Evolutionary conservation across 805 yeast genomes (phyloP), one percentile per base, ranked within the genome.

Genomic region (Candida jianshihensis): DNA sequence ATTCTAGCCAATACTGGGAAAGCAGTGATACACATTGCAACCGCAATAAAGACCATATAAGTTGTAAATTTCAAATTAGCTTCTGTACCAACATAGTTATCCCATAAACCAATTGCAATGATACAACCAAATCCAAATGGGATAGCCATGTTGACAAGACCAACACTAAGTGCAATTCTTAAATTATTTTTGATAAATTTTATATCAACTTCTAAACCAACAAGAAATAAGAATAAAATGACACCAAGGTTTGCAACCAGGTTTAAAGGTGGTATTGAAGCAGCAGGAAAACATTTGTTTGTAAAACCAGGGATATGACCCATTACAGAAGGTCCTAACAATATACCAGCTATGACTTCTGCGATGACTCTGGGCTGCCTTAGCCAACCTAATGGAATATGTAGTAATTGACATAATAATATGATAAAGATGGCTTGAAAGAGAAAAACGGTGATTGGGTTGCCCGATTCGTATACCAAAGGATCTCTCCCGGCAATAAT

Each of bases 1-100:
- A 84, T 84, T 53, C 94, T 74, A 2, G 85, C 90, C 42, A 84
- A 60, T 3, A 84, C 95, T 0, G 95, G 95, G 56, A 84, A 79
- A 1, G 95, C 95, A 4, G 95, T 84, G 45, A 84, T 81, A 43
- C 90, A 76, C 68, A 83, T 70, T 3, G 95, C 90, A 11, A 81
- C 87, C 3, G 90, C 89, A 34, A 84, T 78, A 48, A 84, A 84
- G 10, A 83, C 83, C 81, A 80, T 76, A 48, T 70, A 84, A 0
- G 87, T 81, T 12, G 89, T 78, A 52, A 82, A 83, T 36, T 75
- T 64, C 25, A 78, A 64, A 6, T 60, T 58, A 26, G 51, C 42
- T 2, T 35, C 39, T 2, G 46, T 56, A 24, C 48, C 57, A 5
- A 53, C 61, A 53, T 79, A 80, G 26, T 71, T 66, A 20, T 79